These are phyloP conservation scores for Ogataea chonburiensis DNA, from an alignment of 805 yeast species.

Conservation along the genomic window DNA sequence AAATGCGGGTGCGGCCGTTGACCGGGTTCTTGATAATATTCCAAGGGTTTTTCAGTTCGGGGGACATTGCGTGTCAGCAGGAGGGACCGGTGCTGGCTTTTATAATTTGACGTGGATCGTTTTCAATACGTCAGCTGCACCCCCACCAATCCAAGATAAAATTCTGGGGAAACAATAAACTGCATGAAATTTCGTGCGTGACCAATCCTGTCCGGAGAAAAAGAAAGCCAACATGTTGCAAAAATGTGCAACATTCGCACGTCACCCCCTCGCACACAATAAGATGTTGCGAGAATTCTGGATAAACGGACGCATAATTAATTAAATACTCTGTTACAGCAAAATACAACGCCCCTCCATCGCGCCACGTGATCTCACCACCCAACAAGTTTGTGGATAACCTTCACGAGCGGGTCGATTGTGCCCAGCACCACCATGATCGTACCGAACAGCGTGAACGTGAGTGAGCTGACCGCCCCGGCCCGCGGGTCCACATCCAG, in stretches of 20 bases:
- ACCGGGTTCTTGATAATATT: constrained; percentile 36
- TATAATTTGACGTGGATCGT: constrained; percentile 10
- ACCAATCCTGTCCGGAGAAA: constrained; percentile 14
- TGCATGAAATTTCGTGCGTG: constrained; percentile 10
- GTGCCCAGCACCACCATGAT: constrained; percentile 68
- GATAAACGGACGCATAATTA: constrained; percentile 18
- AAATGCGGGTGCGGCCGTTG: constrained; percentile 48
- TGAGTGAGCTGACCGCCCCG: constrained; percentile 71
- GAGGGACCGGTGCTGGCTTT: constrained; percentile 6
- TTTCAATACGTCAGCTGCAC: constrained; percentile 6
- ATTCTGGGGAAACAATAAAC: constrained; percentile 19
- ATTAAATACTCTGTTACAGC: constrained; percentile 4
- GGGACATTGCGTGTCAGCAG: constrained; percentile 5
- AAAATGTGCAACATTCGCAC: constrained; percentile 1
- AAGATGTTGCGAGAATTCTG: constrained; percentile 3
- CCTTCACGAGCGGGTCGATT: constrained; percentile 51
- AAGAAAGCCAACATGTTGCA: constrained; percentile 5
- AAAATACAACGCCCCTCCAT: constrained; percentile 1
- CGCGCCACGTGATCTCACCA: constrained; percentile 19
- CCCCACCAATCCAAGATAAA: constrained; percentile 8
- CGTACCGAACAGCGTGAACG: constrained; percentile 72
- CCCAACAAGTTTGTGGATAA: constrained; percentile 49
- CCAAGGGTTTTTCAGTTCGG: constrained; percentile 24
- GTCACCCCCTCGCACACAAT: constrained; percentile 5
- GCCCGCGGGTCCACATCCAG: constrained; percentile 72